Evolutionary conservation across 1,139 yeast species (phyloP), one percentile per base, ranked within the genome.

Genomic region (Suhomyces panamericanus): DNA sequence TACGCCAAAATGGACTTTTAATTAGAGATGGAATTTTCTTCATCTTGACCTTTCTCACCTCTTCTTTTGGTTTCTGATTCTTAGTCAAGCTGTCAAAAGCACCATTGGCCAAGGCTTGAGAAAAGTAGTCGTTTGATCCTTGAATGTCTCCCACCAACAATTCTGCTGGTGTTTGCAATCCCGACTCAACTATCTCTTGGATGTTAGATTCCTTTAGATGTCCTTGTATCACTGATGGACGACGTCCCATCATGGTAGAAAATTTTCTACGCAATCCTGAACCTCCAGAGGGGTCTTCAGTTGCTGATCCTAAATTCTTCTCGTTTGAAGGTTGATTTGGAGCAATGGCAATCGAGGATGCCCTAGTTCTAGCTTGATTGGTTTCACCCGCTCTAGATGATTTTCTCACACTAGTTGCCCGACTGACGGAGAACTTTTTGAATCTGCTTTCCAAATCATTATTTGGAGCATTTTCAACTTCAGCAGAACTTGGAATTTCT

Each of bases 1-100:
- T 80, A 55, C 87, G 77, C 98, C 98, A 91, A 70, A 81, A 91
- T 14, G 91, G 90, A 41, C 77, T 73, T 48, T 80, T 80, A 7
- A 73, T 59, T 20, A 77, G 66, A 12, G 83, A 74, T 9, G 81
- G 77, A 10, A 84, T 68, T 52, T 77, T 82, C 54, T 73, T 78
- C 67, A 74, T 64, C 51, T 71, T 73, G 33, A 70, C 65, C 39
- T 66, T 62, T 39, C 55, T 50, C 22, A 46, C 27, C 10, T 41
- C 32, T 1, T 32, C 39, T 3, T 33, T 40, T 30, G 11, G 16
- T 41, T 20, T 40, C 39, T 15, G 15, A 15, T 13, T 32, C 41
- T 6, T 37, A 10, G 26, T 29, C 7, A 47, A 38, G 6, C 39
- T 47, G 11, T 49, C 49, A 14, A 48, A 32, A 10, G 50, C 48